These are phyloP conservation scores for Trichoderma reesei DNA, from an alignment of 495 filamentous ascomycete genomes.

Conservation along the genomic window DNA sequence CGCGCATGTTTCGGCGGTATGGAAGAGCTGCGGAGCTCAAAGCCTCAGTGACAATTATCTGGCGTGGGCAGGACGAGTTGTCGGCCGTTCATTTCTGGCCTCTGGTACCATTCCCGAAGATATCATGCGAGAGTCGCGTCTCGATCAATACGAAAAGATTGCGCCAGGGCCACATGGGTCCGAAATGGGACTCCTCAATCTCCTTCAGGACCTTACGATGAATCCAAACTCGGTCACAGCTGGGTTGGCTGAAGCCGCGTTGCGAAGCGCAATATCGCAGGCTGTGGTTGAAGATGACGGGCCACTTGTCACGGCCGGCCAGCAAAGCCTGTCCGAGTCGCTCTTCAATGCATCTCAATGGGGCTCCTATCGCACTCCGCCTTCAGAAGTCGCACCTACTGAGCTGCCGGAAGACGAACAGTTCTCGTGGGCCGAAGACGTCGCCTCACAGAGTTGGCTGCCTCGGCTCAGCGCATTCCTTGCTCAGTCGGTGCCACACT, in stretches of 20 bases:
- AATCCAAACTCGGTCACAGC: conserved; percentile 52
- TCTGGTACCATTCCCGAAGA: conserved; percentile 54
- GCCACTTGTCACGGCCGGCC: conserved; percentile 39
- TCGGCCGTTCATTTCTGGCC: conserved; percentile 75
- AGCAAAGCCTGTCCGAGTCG: conserved; percentile 32
- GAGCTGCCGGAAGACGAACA: neutral
- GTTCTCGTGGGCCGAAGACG: neutral
- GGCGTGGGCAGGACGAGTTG: conserved; percentile 72
- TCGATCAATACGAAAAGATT: conserved; percentile 38
- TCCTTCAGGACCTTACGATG: conserved; percentile 58
- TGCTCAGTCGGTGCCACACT: conserved; percentile 46
- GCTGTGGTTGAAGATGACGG: conserved; percentile 32
- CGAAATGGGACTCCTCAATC: conserved; percentile 46
- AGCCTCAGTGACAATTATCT: conserved; percentile 57
- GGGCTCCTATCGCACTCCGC: conserved; percentile 36
- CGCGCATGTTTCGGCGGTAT: conserved; percentile 54
- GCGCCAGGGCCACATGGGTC: conserved; percentile 29
- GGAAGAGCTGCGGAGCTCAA: conserved; percentile 58
- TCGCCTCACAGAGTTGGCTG: conserved; percentile 46
- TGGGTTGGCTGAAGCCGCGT: conserved; percentile 66
- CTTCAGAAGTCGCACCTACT: conserved; percentile 29
- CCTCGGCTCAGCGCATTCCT: conserved; percentile 52
- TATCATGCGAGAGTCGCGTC: conserved; percentile 47
- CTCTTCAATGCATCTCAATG: conserved; percentile 38
- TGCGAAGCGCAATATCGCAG: conserved; percentile 59